phyloP scores from a whole-genome alignment of 176 grass and related monocot species.

The Cenchrus fungigraminus region DNA sequence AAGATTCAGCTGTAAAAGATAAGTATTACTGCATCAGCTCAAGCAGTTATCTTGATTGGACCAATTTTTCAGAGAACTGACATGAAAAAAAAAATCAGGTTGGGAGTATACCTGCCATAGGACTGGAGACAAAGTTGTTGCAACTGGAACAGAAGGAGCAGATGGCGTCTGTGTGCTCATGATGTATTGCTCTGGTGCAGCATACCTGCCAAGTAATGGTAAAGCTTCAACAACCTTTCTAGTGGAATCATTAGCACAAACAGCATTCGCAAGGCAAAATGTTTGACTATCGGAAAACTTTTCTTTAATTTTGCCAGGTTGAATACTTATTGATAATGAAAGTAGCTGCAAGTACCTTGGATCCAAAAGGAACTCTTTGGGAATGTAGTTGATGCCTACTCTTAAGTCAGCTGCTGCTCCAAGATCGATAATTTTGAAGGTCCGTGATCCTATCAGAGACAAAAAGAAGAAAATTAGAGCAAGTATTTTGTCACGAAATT shows the following conservation, averaged over 20 bases:
- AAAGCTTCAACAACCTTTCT: constrained; percentile 41
- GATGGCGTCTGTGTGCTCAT: constrained; percentile 99
- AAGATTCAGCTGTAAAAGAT: constrained; percentile 83
- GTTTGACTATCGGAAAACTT: background rate
- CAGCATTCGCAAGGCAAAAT: constrained; percentile 3
- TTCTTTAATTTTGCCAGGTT: constrained; percentile 3
- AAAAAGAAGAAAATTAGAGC: constrained; percentile 29
- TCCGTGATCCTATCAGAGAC: constrained; percentile 55
- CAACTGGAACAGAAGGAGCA: constrained; percentile 93
- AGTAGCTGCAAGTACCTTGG: constrained; percentile 69
- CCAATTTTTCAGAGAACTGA: background rate
- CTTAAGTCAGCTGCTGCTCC: constrained; percentile 95
- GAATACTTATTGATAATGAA: constrained; percentile 2
- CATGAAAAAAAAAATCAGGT: background rate
- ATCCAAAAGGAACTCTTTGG: constrained; percentile 97
- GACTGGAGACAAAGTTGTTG: constrained; percentile 90
- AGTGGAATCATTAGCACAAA: constrained; percentile 16
- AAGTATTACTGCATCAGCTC: constrained; percentile 36
- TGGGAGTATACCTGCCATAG: constrained; percentile 81
- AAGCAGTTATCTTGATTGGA: constrained; percentile 25
- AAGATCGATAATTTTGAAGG: constrained; percentile 99
- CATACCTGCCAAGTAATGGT: constrained; percentile 65
- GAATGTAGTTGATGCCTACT: constrained; percentile 99
- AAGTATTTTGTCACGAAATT: constrained; percentile 4
- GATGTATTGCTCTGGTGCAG: constrained; percentile 98